These are phyloP conservation scores for Talaromyces albobiverticillius DNA, from an alignment of 2,329 filamentous ascomycete species.

Conservation along the genomic window DNA sequence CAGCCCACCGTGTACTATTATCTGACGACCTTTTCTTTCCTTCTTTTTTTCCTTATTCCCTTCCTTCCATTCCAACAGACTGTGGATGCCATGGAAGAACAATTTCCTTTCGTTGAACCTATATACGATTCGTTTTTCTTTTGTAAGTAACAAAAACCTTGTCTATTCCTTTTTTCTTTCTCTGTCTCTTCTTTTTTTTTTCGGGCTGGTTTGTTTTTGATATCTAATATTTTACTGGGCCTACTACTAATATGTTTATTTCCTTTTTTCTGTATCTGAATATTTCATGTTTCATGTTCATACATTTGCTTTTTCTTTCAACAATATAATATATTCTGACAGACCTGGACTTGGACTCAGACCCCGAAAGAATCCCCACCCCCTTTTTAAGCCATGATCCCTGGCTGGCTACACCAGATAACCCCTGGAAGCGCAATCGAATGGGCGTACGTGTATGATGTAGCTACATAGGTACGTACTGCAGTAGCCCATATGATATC, in stretches of 20 bases:
- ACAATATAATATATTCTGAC: not conserved
- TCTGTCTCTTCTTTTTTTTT: not conserved
- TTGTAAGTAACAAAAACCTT: slow-evolving; percentile 7
- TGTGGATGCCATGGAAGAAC: not conserved
- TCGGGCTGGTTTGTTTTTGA: slow-evolving; percentile 6
- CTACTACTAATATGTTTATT: slow-evolving; percentile 7
- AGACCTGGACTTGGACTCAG: too few relatives aligned
- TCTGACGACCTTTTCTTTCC: not conserved
- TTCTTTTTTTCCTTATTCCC: not conserved
- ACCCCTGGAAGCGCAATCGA: too few relatives aligned
- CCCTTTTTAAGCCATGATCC: too few relatives aligned
- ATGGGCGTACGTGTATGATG: too few relatives aligned
- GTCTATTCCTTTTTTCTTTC: slow-evolving; percentile 5
- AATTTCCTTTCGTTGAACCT: slow-evolving; percentile 7
- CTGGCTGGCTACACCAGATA: too few relatives aligned
- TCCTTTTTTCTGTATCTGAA: not conserved
- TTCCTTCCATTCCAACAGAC: not conserved
- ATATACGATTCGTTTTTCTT: slow-evolving; percentile 7
- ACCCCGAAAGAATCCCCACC: not conserved
- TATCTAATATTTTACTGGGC: not conserved
- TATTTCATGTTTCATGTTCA: not conserved
- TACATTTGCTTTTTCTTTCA: not conserved
- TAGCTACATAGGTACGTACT: too few relatives aligned
- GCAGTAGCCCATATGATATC: too few relatives aligned
- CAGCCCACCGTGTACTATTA: slow-evolving; percentile 13